Evolutionary conservation across 1,284 basidiomycete genomes (phyloP).

Genomic region (Naganishia liquefaciens): DNA sequence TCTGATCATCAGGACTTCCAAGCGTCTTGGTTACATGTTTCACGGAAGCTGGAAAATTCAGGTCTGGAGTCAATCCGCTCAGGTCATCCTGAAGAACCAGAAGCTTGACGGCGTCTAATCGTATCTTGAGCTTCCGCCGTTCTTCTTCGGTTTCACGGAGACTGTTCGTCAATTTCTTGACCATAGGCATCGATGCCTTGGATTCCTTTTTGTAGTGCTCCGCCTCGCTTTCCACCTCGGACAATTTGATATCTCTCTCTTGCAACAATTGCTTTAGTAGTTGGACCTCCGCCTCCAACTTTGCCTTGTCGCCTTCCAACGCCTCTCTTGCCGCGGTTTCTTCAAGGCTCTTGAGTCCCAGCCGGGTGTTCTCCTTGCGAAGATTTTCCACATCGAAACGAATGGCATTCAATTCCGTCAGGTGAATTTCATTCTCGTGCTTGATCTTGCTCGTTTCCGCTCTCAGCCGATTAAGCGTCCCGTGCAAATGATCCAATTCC

Average conservation of each 20-base stretch:
- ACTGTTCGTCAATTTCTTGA: not conserved
- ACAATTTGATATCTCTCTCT: not conserved
- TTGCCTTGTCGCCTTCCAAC: constrained; percentile 8
- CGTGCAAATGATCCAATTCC: not conserved
- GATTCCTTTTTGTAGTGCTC: not conserved
- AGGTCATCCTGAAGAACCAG: constrained; percentile 22
- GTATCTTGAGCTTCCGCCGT: constrained; percentile 15
- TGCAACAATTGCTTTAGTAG: constrained; percentile 1
- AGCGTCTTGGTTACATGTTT: not conserved
- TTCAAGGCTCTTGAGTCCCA: constrained; percentile 3
- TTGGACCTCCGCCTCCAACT: constrained; percentile 7
- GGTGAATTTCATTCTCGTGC: not conserved
- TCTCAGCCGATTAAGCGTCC: not conserved
- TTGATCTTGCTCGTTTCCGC: not conserved
- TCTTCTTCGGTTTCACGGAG: constrained; percentile 5
- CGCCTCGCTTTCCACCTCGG: constrained; percentile 3
- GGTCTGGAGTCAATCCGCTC: not conserved
- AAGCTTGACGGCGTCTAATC: constrained; percentile 22
- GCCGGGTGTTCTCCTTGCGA: constrained; percentile 11
- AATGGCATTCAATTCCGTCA: not conserved
- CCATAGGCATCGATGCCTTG: not conserved
- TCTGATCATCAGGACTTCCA: not conserved
- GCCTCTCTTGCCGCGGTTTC: constrained; percentile 1
- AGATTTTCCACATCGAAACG: not conserved
- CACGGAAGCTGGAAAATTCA: too few relatives aligned